Evolutionary conservation across 768 basidiomycete species (phyloP), one percentile per base, ranked within the genome.

Genomic region (Lentinula lateritia): DNA sequence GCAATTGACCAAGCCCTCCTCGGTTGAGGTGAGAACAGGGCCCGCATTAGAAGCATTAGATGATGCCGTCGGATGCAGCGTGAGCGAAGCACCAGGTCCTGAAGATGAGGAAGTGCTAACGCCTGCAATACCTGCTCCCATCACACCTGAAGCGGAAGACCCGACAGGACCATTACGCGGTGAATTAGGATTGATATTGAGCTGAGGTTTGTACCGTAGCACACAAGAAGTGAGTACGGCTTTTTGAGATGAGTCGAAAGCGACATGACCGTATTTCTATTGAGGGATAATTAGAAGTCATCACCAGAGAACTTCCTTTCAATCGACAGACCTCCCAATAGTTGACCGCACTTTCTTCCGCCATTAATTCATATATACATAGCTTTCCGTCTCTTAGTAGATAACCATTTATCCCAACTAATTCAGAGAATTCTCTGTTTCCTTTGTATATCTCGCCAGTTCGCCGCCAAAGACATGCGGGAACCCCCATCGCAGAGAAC

Each of bases 391-490:
- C 93, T n/a, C 91, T 86, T 75, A 96, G 82, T 83, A 91, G 88
- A 63, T 86, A 86, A 42, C 92, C 90, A 61, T 94, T 92, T 35
- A 97, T 81, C 20, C 95, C 89, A 36, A 97, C 84, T 7, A 98
- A 78, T 68, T 93, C 92, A 6, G 93, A 88, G 71, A 99, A 98
- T 74, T 96, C 95, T 60, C 93, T 84, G 71, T 99, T 99, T 48
- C 90, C 95, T 73, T 98, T 98, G 80, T 98, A 98, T 64, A 98
- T 98, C 76, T 98, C 95, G 38, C 96, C 96, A 2, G 96, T 99
- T 52, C 96, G 80, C 32, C 95, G 81, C 96, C 96, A 98, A 6
- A 98, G 81, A 66, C 96, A 99, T 0, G 95, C 95, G 0, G 96
- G 96, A 3, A 98, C 94, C 38, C 93, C 95, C 89, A 99, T 98